Conservation (phyloP, 148 eudicot genomes). For the Diospyros kaki region DNA sequence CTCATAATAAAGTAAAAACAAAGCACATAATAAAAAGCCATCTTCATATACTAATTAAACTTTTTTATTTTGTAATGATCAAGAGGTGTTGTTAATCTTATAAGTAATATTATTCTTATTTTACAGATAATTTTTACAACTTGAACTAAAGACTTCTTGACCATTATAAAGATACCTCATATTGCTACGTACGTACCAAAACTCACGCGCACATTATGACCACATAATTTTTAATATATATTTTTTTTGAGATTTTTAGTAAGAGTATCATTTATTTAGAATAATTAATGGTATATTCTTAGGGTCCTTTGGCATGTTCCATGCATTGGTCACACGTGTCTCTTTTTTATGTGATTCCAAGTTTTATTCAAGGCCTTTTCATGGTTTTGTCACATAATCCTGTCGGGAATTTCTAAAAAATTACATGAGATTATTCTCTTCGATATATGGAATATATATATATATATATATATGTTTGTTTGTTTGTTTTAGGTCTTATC, state of each 20-base stretch:
- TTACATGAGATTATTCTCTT: not conserved
- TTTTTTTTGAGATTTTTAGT: not conserved
- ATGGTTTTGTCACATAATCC: not conserved
- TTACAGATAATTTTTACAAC: no score
- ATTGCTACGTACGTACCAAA: no score
- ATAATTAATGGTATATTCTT: slow-evolving; percentile 14
- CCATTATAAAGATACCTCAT: no score
- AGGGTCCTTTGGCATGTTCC: not conserved
- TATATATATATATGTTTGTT: not conserved
- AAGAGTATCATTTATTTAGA: not conserved
- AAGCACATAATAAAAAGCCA: no score
- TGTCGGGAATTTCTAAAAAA: slow-evolving; percentile 6
- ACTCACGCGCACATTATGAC: no score
- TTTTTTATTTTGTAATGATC: no score
- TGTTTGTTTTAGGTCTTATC: not conserved
- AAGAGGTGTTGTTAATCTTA: no score
- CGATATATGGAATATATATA: not conserved
- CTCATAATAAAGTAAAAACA: no score
- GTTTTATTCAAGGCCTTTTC: not conserved
- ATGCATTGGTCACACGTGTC: not conserved
- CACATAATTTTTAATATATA: no score
- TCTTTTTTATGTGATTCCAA: slow-evolving; percentile 5
- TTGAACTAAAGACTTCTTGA: no score
- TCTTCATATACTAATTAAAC: no score
- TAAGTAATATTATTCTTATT: no score